Base-by-base conservation (phyloP, 2,329 filamentous ascomycete genomes). In the Cadophora sp. region DNA sequence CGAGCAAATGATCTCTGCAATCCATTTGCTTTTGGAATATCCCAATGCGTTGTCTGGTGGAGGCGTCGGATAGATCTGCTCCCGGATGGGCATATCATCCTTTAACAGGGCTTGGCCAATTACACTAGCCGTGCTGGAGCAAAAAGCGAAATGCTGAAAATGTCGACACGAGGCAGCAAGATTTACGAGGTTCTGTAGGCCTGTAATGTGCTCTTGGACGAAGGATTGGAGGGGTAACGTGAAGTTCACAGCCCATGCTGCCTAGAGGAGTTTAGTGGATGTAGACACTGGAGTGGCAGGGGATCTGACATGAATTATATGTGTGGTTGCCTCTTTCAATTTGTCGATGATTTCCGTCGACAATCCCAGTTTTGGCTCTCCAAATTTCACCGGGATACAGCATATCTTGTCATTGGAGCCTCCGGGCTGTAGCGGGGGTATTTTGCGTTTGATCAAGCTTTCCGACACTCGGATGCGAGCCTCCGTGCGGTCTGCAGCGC, bases 241-340 rank as follows among this genome's bases (percentile, higher is more conserved):
- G 79, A 91, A 91, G 77, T 91, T 90, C 22, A 91, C 89, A 1
- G 85, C 82, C 89, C 89, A 91, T 24, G 88, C 88, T 26, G 73
- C 70, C 74, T 76, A 56, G 40, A n/a, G 6, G 37, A 29, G 29
- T 22, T 64, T 34, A 43, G 27, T 16, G 9, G 4, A 50, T 24
- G 24, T 7, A 46, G 7, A 8, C n/a, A 14, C 27, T 4, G 9
- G 27, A 29, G 50, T 7, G 53, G 16, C 11, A 29, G n/a, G 7
- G 55, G 12, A 19, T 50, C 43, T 59, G 59, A 88, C 81, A 75
- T 91, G 88, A 65, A 92, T 83, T 22, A 92, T 80, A 1, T 83
- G 76, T 1, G 84, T 85, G 1, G 81, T 77, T 66, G 83, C 78
- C 3, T 71, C 69, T 0, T 79, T 78, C 1, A 89, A 74, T 2